Base-by-base conservation (phyloP, 495 filamentous ascomycete species). In the Eremomyces bilateralis region DNA sequence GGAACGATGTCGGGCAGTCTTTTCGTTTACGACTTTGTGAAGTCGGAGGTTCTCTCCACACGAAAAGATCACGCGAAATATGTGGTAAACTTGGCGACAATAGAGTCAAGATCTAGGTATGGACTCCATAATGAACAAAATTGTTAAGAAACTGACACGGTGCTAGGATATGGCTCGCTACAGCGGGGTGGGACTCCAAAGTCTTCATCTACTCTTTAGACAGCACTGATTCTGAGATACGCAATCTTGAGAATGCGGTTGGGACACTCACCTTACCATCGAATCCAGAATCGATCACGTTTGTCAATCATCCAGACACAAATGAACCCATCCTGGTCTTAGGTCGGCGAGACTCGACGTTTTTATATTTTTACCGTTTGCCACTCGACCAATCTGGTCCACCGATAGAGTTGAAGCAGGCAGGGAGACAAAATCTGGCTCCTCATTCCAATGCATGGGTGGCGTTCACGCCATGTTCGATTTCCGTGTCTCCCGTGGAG, bases 371-470 rank as follows among this genome's bases (percentile, higher is more conserved):
- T 50, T 74, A 76, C 46, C 30, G 47, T 19, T 48, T 71, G 12
- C 41, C 52, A 21, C 18, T 6, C 6, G 3, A 27, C 41, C 12
- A 20, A 11, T 21, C 34, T 36, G n/a, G 15, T 6, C 8, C 33
- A 5, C 6, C 16, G 33, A 29, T 8, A 28, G 13, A 31, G 8
- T 19, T 37, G 10, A 15, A 41, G 15, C 46, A 59, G 0, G 53
- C 68, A 11, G 67, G 68, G 18, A 59, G 50, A 13, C 69, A 75
- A 38, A 76, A 75, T 39, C 57, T 79, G 1, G 64, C 71, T 3
- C 71, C 73, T 0, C 62, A 67, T 41, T 65, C 67, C n/a, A 71
- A 65, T 42, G 58, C 72, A 8, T 76, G 71, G 70, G 48, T 69
- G 12, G 54, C 65, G 3, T 78, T 76, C 42, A 69, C 70, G 3